phyloP scores from a whole-genome alignment of 768 basidiomycete species.

The Coprinopsis cinerea region DNA sequence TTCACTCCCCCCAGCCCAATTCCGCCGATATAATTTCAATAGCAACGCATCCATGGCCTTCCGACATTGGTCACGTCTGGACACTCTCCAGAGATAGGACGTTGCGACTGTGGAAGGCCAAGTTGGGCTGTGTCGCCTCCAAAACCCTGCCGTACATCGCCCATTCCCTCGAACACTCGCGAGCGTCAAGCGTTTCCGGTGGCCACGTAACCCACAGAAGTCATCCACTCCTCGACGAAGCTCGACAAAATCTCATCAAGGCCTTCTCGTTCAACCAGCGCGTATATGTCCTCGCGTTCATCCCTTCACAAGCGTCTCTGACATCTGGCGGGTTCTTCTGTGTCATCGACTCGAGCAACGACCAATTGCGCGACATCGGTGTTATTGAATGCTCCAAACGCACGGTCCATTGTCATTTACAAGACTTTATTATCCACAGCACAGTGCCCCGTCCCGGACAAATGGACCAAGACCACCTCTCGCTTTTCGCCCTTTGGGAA shows the following conservation, averaged over 20 bases:
- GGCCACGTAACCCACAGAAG: constrained; percentile 17
- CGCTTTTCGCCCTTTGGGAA: constrained; percentile 75
- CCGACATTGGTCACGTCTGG: constrained; percentile 71
- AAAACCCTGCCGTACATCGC: constrained; percentile 33
- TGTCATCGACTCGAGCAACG: constrained; percentile 49
- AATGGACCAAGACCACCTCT: constrained; percentile 16
- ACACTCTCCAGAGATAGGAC: constrained; percentile 84
- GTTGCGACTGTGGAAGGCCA: constrained; percentile 78
- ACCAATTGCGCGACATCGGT: constrained; percentile 53
- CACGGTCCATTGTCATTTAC: constrained; percentile 65
- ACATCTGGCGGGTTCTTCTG: constrained; percentile 78
- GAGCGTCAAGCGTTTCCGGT: constrained; percentile 15
- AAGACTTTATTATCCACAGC: constrained; percentile 70
- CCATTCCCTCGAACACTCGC: constrained; percentile 22
- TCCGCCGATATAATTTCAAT: constrained; percentile 64
- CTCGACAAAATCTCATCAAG: constrained; percentile 57
- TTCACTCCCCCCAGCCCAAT: constrained; percentile 39
- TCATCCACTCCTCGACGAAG: constrained; percentile 50
- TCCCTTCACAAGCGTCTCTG: constrained; percentile 58
- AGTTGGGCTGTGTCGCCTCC: constrained; percentile 65
- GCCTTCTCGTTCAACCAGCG: constrained; percentile 51
- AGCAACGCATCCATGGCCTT: constrained; percentile 69
- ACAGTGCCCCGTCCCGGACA: too few relatives aligned
- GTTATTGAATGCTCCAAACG: constrained; percentile 53
- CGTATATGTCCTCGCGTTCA: constrained; percentile 63